phyloP scores from a whole-genome alignment of 1,284 basidiomycete genomes.

The Sporisorium sorghi region DNA sequence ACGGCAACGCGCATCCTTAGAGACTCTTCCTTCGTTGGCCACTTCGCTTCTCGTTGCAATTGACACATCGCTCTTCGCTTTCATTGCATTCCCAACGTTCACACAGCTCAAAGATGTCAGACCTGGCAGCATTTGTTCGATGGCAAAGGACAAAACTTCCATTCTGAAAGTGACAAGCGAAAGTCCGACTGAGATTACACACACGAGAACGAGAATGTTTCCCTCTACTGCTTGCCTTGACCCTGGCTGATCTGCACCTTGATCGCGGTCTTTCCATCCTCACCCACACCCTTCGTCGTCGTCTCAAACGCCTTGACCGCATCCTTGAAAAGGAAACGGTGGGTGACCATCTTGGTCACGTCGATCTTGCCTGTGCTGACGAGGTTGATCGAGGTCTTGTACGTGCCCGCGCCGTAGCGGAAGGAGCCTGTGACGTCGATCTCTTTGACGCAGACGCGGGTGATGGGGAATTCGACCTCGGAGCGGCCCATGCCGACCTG shows the following conservation, averaged over 20 bases:
- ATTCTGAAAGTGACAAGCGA: conserved; percentile 13
- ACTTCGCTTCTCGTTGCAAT: neutral
- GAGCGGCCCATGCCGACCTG: conserved; percentile 74
- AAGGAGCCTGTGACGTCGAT: conserved; percentile 74
- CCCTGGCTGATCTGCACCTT: conserved; percentile 71
- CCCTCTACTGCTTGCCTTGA: conserved; percentile 48
- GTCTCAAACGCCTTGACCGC: conserved; percentile 73
- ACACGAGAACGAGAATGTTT: conserved; percentile 9
- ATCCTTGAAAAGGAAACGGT: conserved; percentile 71
- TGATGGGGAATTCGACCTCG: conserved; percentile 71
- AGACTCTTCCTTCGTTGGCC: neutral
- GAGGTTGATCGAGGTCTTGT: conserved; percentile 73
- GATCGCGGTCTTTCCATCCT: conserved; percentile 72
- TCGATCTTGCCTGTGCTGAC: conserved; percentile 73
- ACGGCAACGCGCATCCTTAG: conserved; percentile 9
- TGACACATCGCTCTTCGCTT: neutral
- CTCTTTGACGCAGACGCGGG: conserved; percentile 67
- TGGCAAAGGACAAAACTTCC: no score
- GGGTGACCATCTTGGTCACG: conserved; percentile 75
- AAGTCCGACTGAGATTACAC: conserved; percentile 19
- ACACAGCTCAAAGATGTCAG: no score
- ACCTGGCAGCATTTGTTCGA: no score
- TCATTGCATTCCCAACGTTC: conserved; percentile 1
- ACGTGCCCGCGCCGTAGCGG: conserved; percentile 84
- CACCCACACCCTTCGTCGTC: conserved; percentile 78